phyloP scores from a whole-genome alignment of 75 land plant genomes.

The Picea sitchensis region DNA sequence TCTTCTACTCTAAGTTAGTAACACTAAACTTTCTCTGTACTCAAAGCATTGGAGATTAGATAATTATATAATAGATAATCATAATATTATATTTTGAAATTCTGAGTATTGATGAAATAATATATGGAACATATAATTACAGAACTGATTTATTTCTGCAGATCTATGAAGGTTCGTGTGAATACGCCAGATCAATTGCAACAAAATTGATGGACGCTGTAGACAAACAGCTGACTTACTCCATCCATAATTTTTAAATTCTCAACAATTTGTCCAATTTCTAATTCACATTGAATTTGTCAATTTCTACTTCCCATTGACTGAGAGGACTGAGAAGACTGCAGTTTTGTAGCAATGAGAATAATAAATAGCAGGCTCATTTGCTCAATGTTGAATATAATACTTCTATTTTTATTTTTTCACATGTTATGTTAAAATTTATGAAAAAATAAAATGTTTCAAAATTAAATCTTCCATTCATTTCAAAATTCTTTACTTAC shows the following conservation, averaged over 20 bases:
- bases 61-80: background rate
- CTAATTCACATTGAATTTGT: background rate
- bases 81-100: background rate
- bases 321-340: background rate
- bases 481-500: too few relatives aligned
- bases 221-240: slow-evolving; percentile 19
- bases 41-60: background rate
- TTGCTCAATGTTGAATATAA: too few relatives aligned
- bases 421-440: too few relatives aligned
- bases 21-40: background rate
- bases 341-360: slow-evolving; percentile 7
- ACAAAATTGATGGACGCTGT: slow-evolving; percentile 75
- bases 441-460: too few relatives aligned
- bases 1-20: background rate
- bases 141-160: slow-evolving; percentile 25
- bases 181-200: slow-evolving; percentile 81
- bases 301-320: background rate
- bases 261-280: background rate
- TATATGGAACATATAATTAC: background rate
- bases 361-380: background rate
- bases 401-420: too few relatives aligned
- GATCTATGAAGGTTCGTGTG: slow-evolving; percentile 82
- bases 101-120: too few relatives aligned
- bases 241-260: background rate
- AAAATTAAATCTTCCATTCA: too few relatives aligned